Conservation (phyloP, 306 rosid species). For the Begonia peltatifolia region DNA sequence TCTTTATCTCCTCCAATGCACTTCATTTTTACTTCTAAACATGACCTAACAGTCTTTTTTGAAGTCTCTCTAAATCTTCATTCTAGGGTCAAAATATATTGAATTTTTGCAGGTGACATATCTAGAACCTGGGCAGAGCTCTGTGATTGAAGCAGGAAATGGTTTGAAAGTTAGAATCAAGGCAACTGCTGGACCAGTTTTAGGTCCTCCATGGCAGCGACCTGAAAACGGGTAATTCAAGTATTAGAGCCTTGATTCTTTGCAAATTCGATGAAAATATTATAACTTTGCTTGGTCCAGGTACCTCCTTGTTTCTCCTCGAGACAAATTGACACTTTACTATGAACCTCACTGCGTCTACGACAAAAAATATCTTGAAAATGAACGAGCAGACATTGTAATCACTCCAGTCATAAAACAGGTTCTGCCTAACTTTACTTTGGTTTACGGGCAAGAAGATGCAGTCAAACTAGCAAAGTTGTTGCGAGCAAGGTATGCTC, state of each 20-base stretch:
- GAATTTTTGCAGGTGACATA: slow-evolving; percentile 47
- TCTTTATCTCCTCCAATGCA: background rate
- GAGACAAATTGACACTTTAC: slow-evolving; percentile 60
- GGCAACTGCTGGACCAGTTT: slow-evolving; percentile 89
- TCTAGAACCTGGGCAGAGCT: slow-evolving; percentile 79
- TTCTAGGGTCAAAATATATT: slow-evolving; percentile 1
- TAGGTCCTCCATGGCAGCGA: slow-evolving; percentile 98
- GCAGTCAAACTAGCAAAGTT: slow-evolving; percentile 81
- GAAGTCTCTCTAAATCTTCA: background rate
- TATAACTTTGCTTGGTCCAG: slow-evolving; percentile 22
- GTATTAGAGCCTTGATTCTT: no score
- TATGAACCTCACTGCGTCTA: slow-evolving; percentile 92
- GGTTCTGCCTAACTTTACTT: slow-evolving; percentile 64
- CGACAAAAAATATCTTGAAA: slow-evolving; percentile 41
- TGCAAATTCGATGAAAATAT: background rate
- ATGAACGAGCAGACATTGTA: slow-evolving; percentile 69
- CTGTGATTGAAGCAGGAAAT: slow-evolving; percentile 44
- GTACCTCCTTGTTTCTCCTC: slow-evolving; percentile 49
- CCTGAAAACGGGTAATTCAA: slow-evolving; percentile 75
- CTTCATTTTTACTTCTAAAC: background rate
- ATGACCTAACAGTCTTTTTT: background rate
- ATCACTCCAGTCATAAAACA: slow-evolving; percentile 87
- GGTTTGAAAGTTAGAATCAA: slow-evolving; percentile 43
- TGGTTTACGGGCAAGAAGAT: slow-evolving; percentile 95
- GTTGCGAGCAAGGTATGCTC: slow-evolving; percentile 54